phyloP scores from a whole-genome alignment of 257 asterid genomes.

The Cordia subcordata region DNA sequence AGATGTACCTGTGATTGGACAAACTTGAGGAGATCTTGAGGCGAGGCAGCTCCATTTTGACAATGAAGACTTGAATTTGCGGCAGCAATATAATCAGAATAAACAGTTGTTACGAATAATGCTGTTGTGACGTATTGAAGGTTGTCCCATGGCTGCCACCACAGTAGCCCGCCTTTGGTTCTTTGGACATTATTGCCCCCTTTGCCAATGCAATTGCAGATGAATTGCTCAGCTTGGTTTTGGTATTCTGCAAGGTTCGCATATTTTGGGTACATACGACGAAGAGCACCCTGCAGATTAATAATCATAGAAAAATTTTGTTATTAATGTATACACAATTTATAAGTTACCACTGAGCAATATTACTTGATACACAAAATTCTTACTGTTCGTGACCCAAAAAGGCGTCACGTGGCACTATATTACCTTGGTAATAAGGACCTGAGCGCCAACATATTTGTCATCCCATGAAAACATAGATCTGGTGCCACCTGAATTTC shows the following conservation, averaged over 20 bases:
- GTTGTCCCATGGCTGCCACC: constrained; percentile 41
- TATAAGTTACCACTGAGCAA: no score
- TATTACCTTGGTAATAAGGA: constrained; percentile 45
- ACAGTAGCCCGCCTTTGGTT: constrained; percentile 41
- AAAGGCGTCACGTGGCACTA: no score
- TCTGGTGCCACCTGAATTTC: constrained; percentile 39
- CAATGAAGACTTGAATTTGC: constrained; percentile 27
- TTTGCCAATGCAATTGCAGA: constrained; percentile 48
- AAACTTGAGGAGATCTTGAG: constrained; percentile 24
- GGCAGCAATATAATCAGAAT: constrained; percentile 30
- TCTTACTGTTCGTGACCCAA: no score
- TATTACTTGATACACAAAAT: no score
- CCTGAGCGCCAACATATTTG: constrained; percentile 48
- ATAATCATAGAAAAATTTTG: no score
- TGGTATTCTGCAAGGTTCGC: constrained; percentile 25
- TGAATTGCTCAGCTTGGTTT: constrained; percentile 33
- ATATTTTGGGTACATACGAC: constrained; percentile 15
- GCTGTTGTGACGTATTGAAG: constrained; percentile 57
- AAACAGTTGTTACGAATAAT: constrained; percentile 30
- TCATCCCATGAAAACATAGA: constrained; percentile 61
- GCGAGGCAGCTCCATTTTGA: constrained; percentile 17
- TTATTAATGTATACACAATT: no score
- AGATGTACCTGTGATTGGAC: constrained; percentile 41
- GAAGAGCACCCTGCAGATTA: constrained; percentile 25
- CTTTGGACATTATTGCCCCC: constrained; percentile 31